A percentile compares a stretch with the other conserved stretches of the same genome.
These are phyloP conservation scores for Cyclostephanos invisitatus DNA, from an alignment of 108 stramenopile genomes.

Conservation along the genomic window DNA sequence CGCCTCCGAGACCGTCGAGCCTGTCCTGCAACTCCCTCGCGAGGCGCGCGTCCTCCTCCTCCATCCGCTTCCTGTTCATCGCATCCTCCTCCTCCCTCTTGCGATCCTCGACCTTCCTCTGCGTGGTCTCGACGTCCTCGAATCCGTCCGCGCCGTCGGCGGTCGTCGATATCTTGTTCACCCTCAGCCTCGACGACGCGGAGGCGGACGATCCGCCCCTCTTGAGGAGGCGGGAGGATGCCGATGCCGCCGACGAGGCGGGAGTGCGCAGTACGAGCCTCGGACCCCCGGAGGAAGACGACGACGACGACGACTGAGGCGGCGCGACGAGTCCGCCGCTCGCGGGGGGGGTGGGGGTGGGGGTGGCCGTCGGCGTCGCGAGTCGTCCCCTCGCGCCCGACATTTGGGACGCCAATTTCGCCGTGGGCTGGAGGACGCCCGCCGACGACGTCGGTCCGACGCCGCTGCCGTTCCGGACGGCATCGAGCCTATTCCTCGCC, in stretches of 20 bases:
- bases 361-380: constrained; percentile 54
- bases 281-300: constrained; percentile 17
- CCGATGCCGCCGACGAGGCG: constrained; percentile 39
- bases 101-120: constrained; percentile 49
- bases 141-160: constrained; percentile 50
- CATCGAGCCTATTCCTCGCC: constrained; percentile 51
- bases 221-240: constrained; percentile 58
- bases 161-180: constrained; percentile 62
- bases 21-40: constrained; percentile 47
- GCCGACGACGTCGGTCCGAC: constrained; percentile 27
- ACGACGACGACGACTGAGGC: constrained; percentile 5
- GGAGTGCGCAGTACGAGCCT: constrained; percentile 70
- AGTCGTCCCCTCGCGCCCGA: constrained; percentile 67
- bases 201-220: constrained; percentile 47
- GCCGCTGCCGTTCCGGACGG: constrained; percentile 29
- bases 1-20: constrained; percentile 31
- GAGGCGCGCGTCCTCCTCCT: constrained; percentile 51
- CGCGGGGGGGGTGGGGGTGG: constrained; percentile 62
- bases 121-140: constrained; percentile 65
- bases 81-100: constrained; percentile 48
- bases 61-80: constrained; percentile 24
- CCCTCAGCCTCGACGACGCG: constrained; percentile 57
- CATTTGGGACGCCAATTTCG: constrained; percentile 68
- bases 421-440: constrained; percentile 59
- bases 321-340: constrained; percentile 45